Base-by-base conservation (phyloP, 2,329 filamentous ascomycete genomes). In the Venturia nashicola region DNA sequence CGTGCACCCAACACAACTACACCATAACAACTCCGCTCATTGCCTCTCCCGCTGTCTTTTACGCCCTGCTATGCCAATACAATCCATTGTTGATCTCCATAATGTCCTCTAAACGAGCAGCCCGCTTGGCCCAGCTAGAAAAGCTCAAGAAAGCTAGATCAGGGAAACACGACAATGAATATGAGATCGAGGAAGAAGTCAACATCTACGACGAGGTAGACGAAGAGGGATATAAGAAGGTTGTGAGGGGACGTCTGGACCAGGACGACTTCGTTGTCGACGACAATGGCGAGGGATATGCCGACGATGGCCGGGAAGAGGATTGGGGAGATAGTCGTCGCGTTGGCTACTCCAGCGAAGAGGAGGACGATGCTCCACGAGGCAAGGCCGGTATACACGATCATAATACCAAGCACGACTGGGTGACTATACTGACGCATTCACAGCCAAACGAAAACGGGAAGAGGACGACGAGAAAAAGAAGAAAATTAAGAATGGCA, bases 191-290 rank as follows among this genome's bases (percentile, higher is more conserved):
- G 70, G 87, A 97, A 67, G 88, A 90, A 70, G 84, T 87, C 68
- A 86, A 90, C 69, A 80, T 99, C 55, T 99, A 97, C 78, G 94
- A 97, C 67, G 92, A 96, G 71, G 91, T 99, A 59, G 92, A 97
- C 72, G 94, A 99, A 71, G 93, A 94, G 71, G 89, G 90, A 61
- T 99, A 99, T 81, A 97, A 97, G 79, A 95, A 95, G 74, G 88
- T 97, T 68, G 91, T 99, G 16, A 85, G 94, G 51, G 86, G 88
- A 64, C 87, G 94, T 59, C 81, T 99, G 61, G 90, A 97, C 72
- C 83, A 96, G 71, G 94, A 99, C 70, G 94, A 99, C 77, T 99
- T 99, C 71, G 93, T 99, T 62, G 92, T 99, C 66, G 94, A 97
- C 78, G 94, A 99, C 78, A 96, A 97, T 78, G 93, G 93, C 71